Evolutionary conservation across 352 stramenopile species (phyloP), one percentile per base, ranked within the genome.

Genomic region (Pythium oligandrum): DNA sequence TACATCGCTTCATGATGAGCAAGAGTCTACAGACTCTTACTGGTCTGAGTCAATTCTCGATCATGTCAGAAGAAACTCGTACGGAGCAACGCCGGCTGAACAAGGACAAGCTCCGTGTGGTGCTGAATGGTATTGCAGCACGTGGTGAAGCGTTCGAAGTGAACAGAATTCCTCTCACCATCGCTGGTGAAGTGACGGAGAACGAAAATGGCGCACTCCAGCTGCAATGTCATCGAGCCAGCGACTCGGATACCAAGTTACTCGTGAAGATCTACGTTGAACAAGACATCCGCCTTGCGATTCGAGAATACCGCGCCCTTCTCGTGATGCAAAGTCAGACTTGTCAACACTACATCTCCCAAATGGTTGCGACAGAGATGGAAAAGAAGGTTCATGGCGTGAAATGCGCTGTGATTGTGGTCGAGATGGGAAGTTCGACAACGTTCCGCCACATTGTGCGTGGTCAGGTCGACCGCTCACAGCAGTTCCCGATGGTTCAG

Each of bases 231-330:
- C 57, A 50, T 35, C 3, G 6, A 39, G 33, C 12, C 44, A 26
- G 40, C 39, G 7, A 45, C 36, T 4, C 53, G 45, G 38, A 59
- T 11, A 57, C 39, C 7, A 35, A 37, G 1, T 53, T 78, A 17
- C 57, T 68, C 37, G 52, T 88, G 30, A 86, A 86, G 55, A 47
- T 88, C 36, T 88, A 81, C 55, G 63, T 82, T 26, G 71, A 86
- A 44, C 69, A 78, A 36, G 78, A 88, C 40, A 59, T 73, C 1
- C 66, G 71, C 44, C 53, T 79, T 30, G 75, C 71, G 6, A 71
- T 66, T 2, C 69, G 69, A 17, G 78, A 88, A 53, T 83, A 72
- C 40, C 76, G 75, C 30, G 71, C 77, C 6, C 63, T 88, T 4
- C 67, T 69, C 1, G 65, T 70, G 4, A 57, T 85, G 42, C 65